Percentiles rank a stretch among this genome's conserved stretches.
These are phyloP conservation scores for Eimeria mitis DNA, from an alignment of 169 alveolate genomes.

Conservation along the genomic window DNA sequence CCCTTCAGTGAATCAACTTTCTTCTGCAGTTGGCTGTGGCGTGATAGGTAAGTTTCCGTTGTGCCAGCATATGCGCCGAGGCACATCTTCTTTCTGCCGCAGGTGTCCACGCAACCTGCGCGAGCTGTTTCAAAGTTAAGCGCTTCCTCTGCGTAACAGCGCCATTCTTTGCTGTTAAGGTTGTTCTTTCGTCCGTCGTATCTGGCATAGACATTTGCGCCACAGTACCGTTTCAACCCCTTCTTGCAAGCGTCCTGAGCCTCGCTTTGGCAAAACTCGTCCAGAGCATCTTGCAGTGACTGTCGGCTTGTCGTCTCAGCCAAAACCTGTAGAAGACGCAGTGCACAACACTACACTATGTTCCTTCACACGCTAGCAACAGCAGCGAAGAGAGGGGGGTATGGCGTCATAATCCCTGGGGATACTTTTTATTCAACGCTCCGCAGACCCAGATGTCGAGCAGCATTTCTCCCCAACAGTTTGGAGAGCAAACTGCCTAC, in stretches of 20 bases:
- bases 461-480: not conserved
- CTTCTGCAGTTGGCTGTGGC: not conserved
- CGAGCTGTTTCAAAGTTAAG: not conserved
- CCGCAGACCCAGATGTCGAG: not conserved
- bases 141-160: slow-evolving; percentile 1
- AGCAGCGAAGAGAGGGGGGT: not conserved
- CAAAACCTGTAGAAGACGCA: not conserved
- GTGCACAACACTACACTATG: not conserved
- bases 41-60: not conserved
- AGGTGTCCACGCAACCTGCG: slow-evolving; percentile 21
- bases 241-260: not conserved
- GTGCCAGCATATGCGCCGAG: not conserved
- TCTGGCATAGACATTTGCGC: not conserved
- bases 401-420: not conserved
- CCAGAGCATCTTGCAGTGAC: slow-evolving; percentile 33
- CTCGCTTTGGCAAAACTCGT: not conserved
- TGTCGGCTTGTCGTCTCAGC: not conserved
- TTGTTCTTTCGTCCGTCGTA: not conserved
- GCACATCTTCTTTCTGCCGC: slow-evolving; percentile 27
- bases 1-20: not conserved
- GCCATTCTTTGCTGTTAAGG: not conserved
- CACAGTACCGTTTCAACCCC: slow-evolving; percentile 2
- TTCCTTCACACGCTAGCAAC: not conserved
- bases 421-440: not conserved
- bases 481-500: not conserved